Evolutionary conservation across 345 rosid species (phyloP).

Genomic region (Physaria fendleri): DNA sequence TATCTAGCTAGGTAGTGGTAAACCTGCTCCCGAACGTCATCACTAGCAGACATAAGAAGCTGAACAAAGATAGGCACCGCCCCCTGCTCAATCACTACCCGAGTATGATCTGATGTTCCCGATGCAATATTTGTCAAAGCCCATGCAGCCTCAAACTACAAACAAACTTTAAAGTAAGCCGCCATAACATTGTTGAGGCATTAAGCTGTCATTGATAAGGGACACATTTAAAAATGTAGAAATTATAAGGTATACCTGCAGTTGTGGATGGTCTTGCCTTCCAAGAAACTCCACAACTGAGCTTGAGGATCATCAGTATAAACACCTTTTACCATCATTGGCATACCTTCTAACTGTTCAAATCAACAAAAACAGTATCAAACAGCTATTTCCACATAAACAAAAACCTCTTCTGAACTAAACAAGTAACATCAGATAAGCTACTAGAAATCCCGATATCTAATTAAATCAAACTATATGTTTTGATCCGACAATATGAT

Average conservation of each 20-base stretch:
- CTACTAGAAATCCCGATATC: not conserved
- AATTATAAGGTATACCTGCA: conserved; percentile 44
- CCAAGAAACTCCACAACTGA: conserved; percentile 76
- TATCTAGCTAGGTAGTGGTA: conserved; percentile 13
- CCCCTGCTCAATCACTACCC: conserved; percentile 71
- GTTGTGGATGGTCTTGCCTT: conserved; percentile 66
- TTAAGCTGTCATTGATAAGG: not conserved
- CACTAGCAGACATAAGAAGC: conserved; percentile 72
- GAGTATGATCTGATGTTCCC: conserved; percentile 81
- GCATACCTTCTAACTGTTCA: conserved; percentile 66
- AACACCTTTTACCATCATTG: conserved; percentile 71
- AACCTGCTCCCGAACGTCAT: conserved; percentile 91
- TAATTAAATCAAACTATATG: no score
- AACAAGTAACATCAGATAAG: not conserved
- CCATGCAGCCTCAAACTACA: conserved; percentile 91
- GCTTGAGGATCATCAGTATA: conserved; percentile 54
- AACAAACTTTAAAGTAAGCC: conserved; percentile 11
- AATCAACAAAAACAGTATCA: conserved; percentile 24
- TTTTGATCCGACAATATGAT: no score
- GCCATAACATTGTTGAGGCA: not conserved
- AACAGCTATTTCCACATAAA: not conserved
- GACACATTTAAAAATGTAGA: conserved; percentile 1
- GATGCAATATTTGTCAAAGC: conserved; percentile 89
- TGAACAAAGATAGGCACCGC: conserved; percentile 78
- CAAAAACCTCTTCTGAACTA: not conserved